Evolutionary conservation across 805 yeast genomes (phyloP).

Genomic region (Saturnispora mendoncae): DNA sequence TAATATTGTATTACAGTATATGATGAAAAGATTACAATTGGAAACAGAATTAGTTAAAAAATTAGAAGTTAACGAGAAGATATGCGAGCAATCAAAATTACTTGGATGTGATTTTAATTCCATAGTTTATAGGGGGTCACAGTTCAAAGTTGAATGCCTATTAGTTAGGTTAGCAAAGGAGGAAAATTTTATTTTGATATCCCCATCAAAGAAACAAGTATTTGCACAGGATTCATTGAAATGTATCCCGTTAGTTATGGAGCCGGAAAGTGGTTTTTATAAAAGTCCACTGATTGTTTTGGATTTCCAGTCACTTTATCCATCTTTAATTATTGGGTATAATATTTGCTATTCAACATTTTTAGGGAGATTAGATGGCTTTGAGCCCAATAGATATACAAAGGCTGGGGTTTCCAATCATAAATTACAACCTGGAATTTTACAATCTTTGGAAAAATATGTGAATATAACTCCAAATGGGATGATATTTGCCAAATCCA

Average conservation of each 20-base stretch:
- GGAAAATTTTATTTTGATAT: slow-evolving; percentile 61
- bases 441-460: slow-evolving; percentile 44
- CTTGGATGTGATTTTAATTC: slow-evolving; percentile 88
- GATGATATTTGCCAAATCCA: slow-evolving; percentile 57
- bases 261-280: slow-evolving; percentile 77
- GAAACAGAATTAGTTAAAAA: slow-evolving; percentile 42
- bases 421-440: slow-evolving; percentile 47
- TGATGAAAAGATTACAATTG: slow-evolving; percentile 35
- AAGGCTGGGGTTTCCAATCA: slow-evolving; percentile 45
- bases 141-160: slow-evolving; percentile 85
- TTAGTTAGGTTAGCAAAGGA: slow-evolving; percentile 64
- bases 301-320: slow-evolving; percentile 91
- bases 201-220: slow-evolving; percentile 77
- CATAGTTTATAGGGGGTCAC: slow-evolving; percentile 85
- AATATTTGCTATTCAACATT: slow-evolving; percentile 78
- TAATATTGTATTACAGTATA: slow-evolving; percentile 37
- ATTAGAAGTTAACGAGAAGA: slow-evolving; percentile 60
- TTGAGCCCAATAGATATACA: slow-evolving; percentile 36
- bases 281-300: slow-evolving; percentile 84
- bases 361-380: slow-evolving; percentile 52
- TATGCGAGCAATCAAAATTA: slow-evolving; percentile 74
- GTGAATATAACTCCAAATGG: slow-evolving; percentile 83
- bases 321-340: slow-evolving; percentile 85
- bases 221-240: slow-evolving; percentile 79
- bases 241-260: slow-evolving; percentile 86